Conservation (phyloP, 2,329 filamentous ascomycete species). For the Penicillium sp. region DNA sequence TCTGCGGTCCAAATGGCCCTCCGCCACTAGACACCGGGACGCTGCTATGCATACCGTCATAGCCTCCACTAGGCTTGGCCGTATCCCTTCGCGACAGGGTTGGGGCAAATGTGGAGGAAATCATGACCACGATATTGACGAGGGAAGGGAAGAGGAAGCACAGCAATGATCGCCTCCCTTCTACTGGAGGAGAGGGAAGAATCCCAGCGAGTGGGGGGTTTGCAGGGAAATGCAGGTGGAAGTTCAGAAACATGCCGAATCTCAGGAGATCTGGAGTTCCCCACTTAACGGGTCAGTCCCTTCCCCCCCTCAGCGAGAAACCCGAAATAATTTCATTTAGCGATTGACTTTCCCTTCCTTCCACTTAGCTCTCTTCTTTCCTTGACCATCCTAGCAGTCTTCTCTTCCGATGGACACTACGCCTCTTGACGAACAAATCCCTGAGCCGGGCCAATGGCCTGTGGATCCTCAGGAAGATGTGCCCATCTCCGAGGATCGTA, state of each 20-base stretch:
- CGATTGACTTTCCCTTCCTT: not conserved
- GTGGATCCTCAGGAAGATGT: conserved; percentile 64
- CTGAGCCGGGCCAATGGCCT: conserved; percentile 61
- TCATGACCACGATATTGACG: conserved; percentile 22
- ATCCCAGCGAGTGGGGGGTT: not conserved
- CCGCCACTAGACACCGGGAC: conserved; percentile 32
- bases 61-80: conserved; percentile 31
- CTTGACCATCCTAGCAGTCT: not conserved
- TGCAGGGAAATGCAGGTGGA: not conserved
- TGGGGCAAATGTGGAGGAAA: conserved; percentile 35
- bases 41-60: conserved; percentile 24
- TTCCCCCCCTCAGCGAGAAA: not conserved
- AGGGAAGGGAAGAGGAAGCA: not conserved
- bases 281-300: conserved; percentile 7
- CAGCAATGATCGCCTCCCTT: not conserved
- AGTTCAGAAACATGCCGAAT: not conserved
- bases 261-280: conserved; percentile 12
- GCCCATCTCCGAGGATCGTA: conserved; percentile 65
- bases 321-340: not conserved
- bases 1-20: conserved; percentile 45
- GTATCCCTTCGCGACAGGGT: conserved; percentile 37
- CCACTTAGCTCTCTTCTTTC: not conserved
- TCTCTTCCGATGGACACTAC: conserved; percentile 14
- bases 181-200: not conserved
- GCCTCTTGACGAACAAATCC: conserved; percentile 43